phyloP scores from a whole-genome alignment of 805 yeast species.

The Limtongia smithiae region DNA sequence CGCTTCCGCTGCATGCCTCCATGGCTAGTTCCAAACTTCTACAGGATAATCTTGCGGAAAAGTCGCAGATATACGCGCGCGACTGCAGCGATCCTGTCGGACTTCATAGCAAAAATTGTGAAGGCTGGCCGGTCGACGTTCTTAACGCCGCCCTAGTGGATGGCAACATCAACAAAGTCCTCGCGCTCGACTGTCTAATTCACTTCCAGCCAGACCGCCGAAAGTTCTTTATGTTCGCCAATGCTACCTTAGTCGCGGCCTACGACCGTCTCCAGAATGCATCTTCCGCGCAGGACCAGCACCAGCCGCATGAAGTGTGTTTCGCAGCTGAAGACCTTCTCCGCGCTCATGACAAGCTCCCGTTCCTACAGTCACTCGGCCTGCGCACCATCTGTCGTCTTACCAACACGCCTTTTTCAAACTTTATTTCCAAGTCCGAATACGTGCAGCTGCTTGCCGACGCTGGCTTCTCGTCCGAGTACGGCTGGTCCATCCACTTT shows the following conservation, averaged over 20 bases:
- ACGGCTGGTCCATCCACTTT: slow-evolving; percentile 14
- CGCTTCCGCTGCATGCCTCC: slow-evolving; percentile 9
- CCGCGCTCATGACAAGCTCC: background rate
- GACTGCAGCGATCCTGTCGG: slow-evolving; percentile 17
- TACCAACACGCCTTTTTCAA: slow-evolving; percentile 14
- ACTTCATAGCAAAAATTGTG: background rate
- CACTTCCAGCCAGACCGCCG: slow-evolving; percentile 19
- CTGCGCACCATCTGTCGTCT: slow-evolving; percentile 4
- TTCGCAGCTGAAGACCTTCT: slow-evolving; percentile 23
- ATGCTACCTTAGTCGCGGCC: slow-evolving; percentile 11
- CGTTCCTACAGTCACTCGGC: background rate
- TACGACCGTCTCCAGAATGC: background rate
- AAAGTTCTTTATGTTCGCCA: slow-evolving; percentile 10
- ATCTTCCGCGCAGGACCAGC: background rate
- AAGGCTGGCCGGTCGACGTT: slow-evolving; percentile 17
- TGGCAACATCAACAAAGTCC: slow-evolving; percentile 12
- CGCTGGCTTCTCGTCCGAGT: slow-evolving; percentile 10
- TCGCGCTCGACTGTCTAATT: slow-evolving; percentile 23
- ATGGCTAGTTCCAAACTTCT: slow-evolving; percentile 3
- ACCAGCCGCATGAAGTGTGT: slow-evolving; percentile 1
- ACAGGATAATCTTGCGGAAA: background rate
- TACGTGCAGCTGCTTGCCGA: slow-evolving; percentile 5
- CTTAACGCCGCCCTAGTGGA: slow-evolving; percentile 1
- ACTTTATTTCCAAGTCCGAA: slow-evolving; percentile 10
- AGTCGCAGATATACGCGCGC: slow-evolving; percentile 2